Conservation (phyloP, 306 rosid species). For the Alnus glutinosa region DNA sequence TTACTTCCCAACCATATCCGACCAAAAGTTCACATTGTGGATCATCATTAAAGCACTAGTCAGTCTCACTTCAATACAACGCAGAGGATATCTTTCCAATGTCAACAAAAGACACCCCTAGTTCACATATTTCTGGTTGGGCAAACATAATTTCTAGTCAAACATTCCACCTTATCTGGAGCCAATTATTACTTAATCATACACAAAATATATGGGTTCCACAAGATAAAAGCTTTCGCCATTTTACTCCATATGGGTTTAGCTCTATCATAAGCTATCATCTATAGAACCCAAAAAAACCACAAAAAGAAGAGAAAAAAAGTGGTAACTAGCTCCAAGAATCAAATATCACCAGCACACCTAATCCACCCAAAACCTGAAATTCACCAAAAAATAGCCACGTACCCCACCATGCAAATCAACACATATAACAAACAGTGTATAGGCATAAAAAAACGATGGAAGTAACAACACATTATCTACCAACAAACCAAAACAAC, state of each 20-base stretch:
- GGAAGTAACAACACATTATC: constrained; percentile 13
- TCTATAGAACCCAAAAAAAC: not conserved
- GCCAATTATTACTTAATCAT: constrained; percentile 1
- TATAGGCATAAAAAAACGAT: not conserved
- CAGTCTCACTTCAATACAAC: not conserved
- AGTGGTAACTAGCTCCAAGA: constrained; percentile 3
- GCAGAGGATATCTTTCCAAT: not conserved
- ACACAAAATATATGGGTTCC: not conserved
- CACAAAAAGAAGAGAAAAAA: not conserved
- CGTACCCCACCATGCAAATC: constrained; percentile 20
- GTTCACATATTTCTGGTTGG: not conserved
- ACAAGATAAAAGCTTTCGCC: not conserved
- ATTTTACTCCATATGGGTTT: not conserved
- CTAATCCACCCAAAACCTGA: constrained; percentile 6
- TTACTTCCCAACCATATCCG: not conserved
- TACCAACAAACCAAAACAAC: constrained; percentile 19
- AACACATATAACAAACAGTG: constrained; percentile 6
- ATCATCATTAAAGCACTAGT: constrained; percentile 2
- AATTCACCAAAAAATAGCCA: not conserved
- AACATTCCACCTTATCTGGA: not conserved
- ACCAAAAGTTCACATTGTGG: not conserved
- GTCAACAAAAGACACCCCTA: not conserved
- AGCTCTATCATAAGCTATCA: not conserved
- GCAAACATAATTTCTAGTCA: not conserved
- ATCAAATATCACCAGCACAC: constrained; percentile 7